Base-by-base conservation (phyloP, 176 grass and related monocot genomes). In the Aegilops speltoides region DNA sequence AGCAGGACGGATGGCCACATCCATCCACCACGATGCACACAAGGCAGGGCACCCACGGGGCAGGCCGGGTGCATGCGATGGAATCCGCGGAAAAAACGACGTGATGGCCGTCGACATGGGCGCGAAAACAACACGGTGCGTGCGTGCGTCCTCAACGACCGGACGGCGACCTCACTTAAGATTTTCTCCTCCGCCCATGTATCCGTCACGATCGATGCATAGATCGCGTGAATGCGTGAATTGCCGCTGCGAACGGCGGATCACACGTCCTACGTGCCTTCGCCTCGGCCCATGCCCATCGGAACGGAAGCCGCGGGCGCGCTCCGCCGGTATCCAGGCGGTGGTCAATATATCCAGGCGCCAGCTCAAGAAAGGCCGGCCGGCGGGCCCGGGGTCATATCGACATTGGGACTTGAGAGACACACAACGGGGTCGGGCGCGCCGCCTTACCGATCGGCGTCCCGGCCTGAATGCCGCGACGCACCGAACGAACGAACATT, bases 81-180 rank as follows among this genome's bases (percentile, higher is more conserved):
- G 81, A 64, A 66, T 84, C 72, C 40, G 41, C 40, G 4, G 73
- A 13, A 68, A 77, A 67, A 52, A 69, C 74, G 46, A 40, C 43
- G 43, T 25, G 19, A 7, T 57, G 54, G 54, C 31, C 31, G 31
- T 22, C 54, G 54, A 22, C 72, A 52, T 36, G 59, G 71, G 14
- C 56, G 37, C 70, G 70, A 76, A 64, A 64, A 43, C 81, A 60
- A 34, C 70, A 7, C n/a, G 64, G 12, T 4, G 43, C 43, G 43
- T 46, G 43, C 43, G 43, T 46, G 3, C 43, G 12, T 46, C 43
- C 4, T 76, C 29, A 40, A 36, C 25, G 46, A 34, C 7, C 65
- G 1, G 19, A 22, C 56, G 34, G 59, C 34, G 7, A 13, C 37
- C 5, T 11, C 8, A 19, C 52, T 56, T 20, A 41, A 41, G 38